A percentile compares a stretch with the other conserved stretches of the same genome.
Evolutionary conservation across 2,329 filamentous ascomycete species (phyloP).

Genomic region (Trichoderma oligosporum): DNA sequence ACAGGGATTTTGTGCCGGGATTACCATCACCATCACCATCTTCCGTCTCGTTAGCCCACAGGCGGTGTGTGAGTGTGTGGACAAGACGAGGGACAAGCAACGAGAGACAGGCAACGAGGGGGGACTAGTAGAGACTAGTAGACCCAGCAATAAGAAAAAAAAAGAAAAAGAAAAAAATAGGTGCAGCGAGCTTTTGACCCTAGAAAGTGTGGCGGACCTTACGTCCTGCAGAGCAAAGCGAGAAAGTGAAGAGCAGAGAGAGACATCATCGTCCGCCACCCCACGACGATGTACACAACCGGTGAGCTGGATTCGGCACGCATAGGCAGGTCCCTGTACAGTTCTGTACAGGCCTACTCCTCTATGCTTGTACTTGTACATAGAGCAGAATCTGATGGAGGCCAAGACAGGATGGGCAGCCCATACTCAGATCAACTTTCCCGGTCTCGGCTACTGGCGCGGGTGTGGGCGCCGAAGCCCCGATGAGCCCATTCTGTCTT

Average conservation of each 20-base stretch:
- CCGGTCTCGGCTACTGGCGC: conserved; percentile 20
- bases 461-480: conserved; percentile 9
- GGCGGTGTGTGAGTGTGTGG: conserved; percentile 31
- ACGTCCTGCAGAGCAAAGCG: not conserved
- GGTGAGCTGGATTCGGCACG: not conserved
- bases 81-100: conserved; percentile 7
- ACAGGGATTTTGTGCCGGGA: conserved; percentile 39
- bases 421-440: conserved; percentile 9
- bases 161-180: not conserved
- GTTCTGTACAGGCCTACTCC: not conserved
- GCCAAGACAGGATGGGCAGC: not conserved
- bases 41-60: conserved; percentile 32
- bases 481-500: conserved; percentile 8
- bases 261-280: not conserved
- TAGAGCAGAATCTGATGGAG: not conserved
- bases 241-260: conserved; percentile 1
- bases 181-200: not conserved
- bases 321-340: not conserved
- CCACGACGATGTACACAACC: not conserved
- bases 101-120: too few relatives aligned
- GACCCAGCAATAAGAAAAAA: not conserved
- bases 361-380: not conserved
- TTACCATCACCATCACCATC: conserved; percentile 31
- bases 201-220: not conserved
- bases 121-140: not conserved